These are phyloP conservation scores for Alternaria novae-zelandiae DNA, from an alignment of 2,329 filamentous ascomycete species.

Conservation along the genomic window DNA sequence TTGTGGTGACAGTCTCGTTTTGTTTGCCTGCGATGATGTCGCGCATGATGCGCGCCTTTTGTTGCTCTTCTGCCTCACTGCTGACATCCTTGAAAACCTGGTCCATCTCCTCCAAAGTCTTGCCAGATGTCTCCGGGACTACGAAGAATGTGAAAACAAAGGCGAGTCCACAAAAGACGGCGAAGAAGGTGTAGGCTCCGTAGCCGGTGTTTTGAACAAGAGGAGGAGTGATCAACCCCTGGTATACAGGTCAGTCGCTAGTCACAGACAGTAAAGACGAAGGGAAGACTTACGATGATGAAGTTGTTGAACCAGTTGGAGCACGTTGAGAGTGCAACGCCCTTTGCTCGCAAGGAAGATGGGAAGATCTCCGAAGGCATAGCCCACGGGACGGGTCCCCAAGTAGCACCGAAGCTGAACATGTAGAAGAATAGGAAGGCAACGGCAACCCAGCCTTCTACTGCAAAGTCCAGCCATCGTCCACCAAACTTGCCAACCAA, in stretches of 20 bases:
- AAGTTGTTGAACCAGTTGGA: conserved; percentile 71
- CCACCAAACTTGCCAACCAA: conserved; percentile 61
- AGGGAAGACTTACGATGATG: conserved; percentile 53
- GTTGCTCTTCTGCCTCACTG: conserved; percentile 43
- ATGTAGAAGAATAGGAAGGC: conserved; percentile 69
- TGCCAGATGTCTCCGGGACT: conserved; percentile 46
- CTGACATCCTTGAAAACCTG: conserved; percentile 46
- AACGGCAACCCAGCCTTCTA: conserved; percentile 63
- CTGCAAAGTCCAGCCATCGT: conserved; percentile 58
- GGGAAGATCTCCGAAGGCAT: conserved; percentile 68
- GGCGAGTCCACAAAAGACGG: conserved; percentile 43
- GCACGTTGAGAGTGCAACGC: conserved; percentile 68
- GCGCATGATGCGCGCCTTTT: conserved; percentile 39
- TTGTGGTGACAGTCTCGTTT: background rate
- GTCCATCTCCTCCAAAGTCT: conserved; percentile 48
- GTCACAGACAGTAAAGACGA: background rate
- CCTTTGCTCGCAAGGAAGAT: conserved; percentile 66
- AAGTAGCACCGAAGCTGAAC: conserved; percentile 66
- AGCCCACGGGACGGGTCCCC: conserved; percentile 61
- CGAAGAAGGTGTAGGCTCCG: conserved; percentile 51
- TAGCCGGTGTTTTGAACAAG: conserved; percentile 64
- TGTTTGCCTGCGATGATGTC: conserved; percentile 35
- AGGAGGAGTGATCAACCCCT: conserved; percentile 69
- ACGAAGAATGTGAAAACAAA: conserved; percentile 45
- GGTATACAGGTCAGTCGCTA: conserved; percentile 50